A percentile compares a stretch with the other conserved stretches of the same genome.
Evolutionary conservation across 176 grass and related monocot species (phyloP).

Genomic region (Zizania latifolia): DNA sequence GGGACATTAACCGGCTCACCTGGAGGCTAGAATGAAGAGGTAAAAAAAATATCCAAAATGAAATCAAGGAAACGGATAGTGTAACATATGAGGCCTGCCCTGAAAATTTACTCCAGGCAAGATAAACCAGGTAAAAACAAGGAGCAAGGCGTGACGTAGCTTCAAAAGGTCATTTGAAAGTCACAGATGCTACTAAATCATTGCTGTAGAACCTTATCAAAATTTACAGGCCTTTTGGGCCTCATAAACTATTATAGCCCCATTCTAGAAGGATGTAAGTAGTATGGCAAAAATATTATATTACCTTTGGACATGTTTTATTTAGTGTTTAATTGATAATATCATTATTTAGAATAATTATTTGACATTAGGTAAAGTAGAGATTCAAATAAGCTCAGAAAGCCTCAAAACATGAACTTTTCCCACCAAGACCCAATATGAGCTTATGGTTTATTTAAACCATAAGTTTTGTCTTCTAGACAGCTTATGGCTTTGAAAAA

Average conservation of each 20-base stretch:
- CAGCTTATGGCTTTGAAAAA: no score
- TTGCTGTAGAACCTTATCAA: background rate
- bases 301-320: no score
- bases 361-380: no score
- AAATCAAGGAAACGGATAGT: background rate
- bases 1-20: background rate
- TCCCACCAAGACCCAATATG: no score
- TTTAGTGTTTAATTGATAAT: no score
- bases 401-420: no score
- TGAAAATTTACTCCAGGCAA: background rate
- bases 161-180: background rate
- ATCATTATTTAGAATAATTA: no score
- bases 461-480: no score
- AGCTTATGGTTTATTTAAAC: no score
- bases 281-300: no score
- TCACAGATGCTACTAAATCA: background rate
- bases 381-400: no score
- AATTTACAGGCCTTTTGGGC: background rate
- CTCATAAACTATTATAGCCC: background rate
- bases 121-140: background rate
- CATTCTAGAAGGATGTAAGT: no score
- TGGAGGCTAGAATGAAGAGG: background rate
- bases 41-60: background rate
- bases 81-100: background rate
- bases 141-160: background rate